Conservation (phyloP, 805 yeast genomes). For the Metschnikowia picachoensis region DNA sequence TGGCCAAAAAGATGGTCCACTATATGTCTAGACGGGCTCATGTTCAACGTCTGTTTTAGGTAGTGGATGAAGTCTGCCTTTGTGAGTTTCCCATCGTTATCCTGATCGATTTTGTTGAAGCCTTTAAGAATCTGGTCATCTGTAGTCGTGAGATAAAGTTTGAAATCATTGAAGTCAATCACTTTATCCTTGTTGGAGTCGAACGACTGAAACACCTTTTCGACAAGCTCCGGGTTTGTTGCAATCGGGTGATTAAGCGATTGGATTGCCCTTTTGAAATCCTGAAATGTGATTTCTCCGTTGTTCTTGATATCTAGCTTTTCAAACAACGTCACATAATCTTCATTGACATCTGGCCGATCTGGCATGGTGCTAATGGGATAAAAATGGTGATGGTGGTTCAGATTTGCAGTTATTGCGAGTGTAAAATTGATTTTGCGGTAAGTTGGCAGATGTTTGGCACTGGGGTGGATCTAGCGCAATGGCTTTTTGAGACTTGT, state of each 20-base stretch:
- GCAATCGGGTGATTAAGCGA: constrained; percentile 60
- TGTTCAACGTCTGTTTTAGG: constrained; percentile 48
- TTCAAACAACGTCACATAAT: constrained; percentile 32
- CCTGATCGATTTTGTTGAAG: constrained; percentile 62
- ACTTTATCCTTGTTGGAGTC: constrained; percentile 54
- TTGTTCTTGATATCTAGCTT: constrained; percentile 35
- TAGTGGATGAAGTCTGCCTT: constrained; percentile 66
- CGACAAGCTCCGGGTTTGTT: constrained; percentile 55
- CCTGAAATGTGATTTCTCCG: constrained; percentile 49
- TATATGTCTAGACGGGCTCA: constrained; percentile 48
- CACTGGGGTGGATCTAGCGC: no score
- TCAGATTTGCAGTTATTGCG: no score
- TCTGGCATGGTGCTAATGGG: neutral
- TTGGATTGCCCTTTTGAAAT: constrained; percentile 45
- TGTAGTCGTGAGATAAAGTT: constrained; percentile 58
- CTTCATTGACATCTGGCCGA: constrained; percentile 15
- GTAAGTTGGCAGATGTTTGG: no score
- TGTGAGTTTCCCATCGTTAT: constrained; percentile 68
- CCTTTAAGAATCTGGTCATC: constrained; percentile 70
- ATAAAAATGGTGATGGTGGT: no score
- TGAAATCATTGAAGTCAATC: constrained; percentile 64
- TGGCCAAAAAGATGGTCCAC: constrained; percentile 54
- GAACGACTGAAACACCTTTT: constrained; percentile 53
- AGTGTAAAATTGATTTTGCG: no score
- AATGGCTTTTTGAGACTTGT: no score